These are phyloP conservation scores for Neurospora sp. DNA, from an alignment of 495 filamentous ascomycete species.

Conservation along the genomic window DNA sequence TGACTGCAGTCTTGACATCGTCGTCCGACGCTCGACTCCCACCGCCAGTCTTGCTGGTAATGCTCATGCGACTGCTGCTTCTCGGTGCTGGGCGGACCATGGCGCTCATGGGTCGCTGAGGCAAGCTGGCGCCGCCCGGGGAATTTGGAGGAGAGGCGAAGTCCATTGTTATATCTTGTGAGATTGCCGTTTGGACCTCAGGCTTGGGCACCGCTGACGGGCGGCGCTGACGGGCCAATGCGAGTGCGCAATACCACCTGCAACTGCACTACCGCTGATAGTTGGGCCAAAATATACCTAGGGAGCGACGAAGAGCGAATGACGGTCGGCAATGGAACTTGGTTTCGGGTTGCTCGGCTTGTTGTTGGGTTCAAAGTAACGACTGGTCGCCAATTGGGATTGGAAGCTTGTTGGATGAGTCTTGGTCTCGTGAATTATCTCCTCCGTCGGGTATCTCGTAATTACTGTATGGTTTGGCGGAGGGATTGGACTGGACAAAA, in stretches of 20 bases:
- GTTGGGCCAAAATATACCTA: not conserved
- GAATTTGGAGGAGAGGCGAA: conserved; percentile 41
- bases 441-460: not conserved
- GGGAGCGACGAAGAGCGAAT: not conserved
- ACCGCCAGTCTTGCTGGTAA: conserved; percentile 66
- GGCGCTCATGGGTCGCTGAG: conserved; percentile 73
- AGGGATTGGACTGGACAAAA: not conserved
- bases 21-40: conserved; percentile 88
- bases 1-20: conserved; percentile 90
- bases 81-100: conserved; percentile 66
- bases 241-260: not conserved
- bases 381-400: not conserved
- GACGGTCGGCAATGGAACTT: not conserved
- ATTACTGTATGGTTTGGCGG: not conserved
- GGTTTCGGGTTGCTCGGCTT: not conserved
- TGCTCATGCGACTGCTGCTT: conserved; percentile 85
- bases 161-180: not conserved
- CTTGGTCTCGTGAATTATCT: not conserved
- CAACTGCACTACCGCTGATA: not conserved
- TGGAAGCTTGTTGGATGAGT: not conserved
- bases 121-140: conserved; percentile 26
- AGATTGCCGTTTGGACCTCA: not conserved
- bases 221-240: not conserved
- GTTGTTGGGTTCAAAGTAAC: not conserved
- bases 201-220: not conserved